Evolutionary conservation across 2,329 filamentous ascomycete species (phyloP).

Genomic region (Clarireedia sp.): DNA sequence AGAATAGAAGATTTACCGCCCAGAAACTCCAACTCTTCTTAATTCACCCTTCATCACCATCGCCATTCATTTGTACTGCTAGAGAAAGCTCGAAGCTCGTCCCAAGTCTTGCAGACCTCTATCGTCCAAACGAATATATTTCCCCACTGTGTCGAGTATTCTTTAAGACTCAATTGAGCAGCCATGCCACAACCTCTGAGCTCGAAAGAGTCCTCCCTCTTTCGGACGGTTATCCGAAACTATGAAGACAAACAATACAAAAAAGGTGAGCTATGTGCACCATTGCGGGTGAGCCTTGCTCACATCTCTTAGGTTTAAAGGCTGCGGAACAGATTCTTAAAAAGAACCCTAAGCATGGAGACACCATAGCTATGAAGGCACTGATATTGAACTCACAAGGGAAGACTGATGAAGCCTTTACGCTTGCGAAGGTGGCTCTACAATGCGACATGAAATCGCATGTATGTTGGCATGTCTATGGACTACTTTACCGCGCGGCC

Average conservation of each 20-base stretch:
- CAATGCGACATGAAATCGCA: slow-evolving; percentile 98
- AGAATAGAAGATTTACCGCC: neutral
- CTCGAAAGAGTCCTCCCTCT: slow-evolving; percentile 89
- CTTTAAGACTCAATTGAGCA: slow-evolving; percentile 7
- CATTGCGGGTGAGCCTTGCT: slow-evolving; percentile 10
- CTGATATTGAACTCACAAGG: slow-evolving; percentile 90
- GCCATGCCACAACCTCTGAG: slow-evolving; percentile 65
- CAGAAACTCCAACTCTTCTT: neutral
- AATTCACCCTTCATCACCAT: neutral
- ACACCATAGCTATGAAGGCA: slow-evolving; percentile 98
- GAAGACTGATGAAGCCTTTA: slow-evolving; percentile 89
- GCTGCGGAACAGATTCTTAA: slow-evolving; percentile 92
- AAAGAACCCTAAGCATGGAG: slow-evolving; percentile 92
- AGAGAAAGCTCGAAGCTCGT: no score
- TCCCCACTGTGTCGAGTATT: slow-evolving; percentile 2
- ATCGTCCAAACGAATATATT: neutral
- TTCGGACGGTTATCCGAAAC: slow-evolving; percentile 86
- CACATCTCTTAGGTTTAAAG: slow-evolving; percentile 60
- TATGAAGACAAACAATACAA: slow-evolving; percentile 99
- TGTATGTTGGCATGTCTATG: slow-evolving; percentile 99
- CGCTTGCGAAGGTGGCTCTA: slow-evolving; percentile 82
- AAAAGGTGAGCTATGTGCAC: slow-evolving; percentile 44
- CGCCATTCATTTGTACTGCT: no score
- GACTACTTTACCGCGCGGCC: slow-evolving; percentile 80
- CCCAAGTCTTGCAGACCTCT: no score